Conservation (phyloP, 75 land plant genomes). For the Cunninghamia lanceolata region DNA sequence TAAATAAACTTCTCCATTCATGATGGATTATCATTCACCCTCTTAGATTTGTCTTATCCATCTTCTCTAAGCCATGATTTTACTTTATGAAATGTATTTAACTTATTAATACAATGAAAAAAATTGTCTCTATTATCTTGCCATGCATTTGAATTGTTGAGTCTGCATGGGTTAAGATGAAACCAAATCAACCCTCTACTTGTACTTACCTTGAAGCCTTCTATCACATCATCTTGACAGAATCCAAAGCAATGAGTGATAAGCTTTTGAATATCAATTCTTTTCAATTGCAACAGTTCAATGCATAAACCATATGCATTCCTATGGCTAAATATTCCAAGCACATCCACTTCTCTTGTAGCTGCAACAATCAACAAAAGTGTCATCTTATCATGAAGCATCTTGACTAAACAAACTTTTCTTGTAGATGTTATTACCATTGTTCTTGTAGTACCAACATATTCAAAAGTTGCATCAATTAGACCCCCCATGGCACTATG, state of each 20-base stretch:
- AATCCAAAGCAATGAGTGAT: slow-evolving; percentile 49
- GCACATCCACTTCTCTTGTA: slow-evolving; percentile 41
- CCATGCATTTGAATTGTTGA: too few relatives aligned
- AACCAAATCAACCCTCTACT: too few relatives aligned
- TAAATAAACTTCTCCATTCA: too few relatives aligned
- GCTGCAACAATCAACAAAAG: slow-evolving; percentile 34
- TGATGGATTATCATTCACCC: too few relatives aligned
- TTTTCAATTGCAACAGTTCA: slow-evolving; percentile 30
- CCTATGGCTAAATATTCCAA: slow-evolving; percentile 42
- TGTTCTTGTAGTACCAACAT: slow-evolving; percentile 37
- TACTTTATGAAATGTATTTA: too few relatives aligned
- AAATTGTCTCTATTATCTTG: too few relatives aligned
- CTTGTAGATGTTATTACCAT: slow-evolving; percentile 40
- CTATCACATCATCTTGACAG: slow-evolving; percentile 27
- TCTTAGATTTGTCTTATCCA: too few relatives aligned
- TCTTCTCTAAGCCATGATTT: too few relatives aligned
- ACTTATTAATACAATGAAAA: too few relatives aligned
- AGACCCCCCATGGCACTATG: slow-evolving; percentile 21
- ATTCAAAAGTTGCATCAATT: slow-evolving; percentile 39
- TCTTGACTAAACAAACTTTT: slow-evolving; percentile 41
- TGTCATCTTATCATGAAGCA: slow-evolving; percentile 35
- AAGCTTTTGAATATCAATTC: slow-evolving; percentile 36
- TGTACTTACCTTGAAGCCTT: slow-evolving; percentile 34
- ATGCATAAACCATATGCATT: slow-evolving; percentile 45
- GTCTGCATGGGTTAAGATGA: too few relatives aligned